A percentile compares a stretch with the other conserved stretches of the same genome.
phyloP scores from a whole-genome alignment of 2,329 filamentous ascomycete species.

The Fusarium neocosmosporiellum region DNA sequence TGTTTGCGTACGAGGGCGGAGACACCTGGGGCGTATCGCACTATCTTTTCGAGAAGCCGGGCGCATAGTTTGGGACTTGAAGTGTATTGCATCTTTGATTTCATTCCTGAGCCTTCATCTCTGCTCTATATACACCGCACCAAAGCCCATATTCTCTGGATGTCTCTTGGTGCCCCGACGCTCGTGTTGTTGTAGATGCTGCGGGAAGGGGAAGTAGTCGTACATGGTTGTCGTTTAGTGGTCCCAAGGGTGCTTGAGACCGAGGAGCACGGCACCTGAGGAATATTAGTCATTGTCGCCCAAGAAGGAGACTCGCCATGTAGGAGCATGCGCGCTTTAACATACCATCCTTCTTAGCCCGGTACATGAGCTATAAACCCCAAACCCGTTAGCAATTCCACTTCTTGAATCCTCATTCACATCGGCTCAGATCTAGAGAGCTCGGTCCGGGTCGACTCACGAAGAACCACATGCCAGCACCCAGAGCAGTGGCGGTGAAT shows the following conservation, averaged over 20 bases:
- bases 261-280: constrained; percentile 79
- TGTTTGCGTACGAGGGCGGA: constrained; percentile 73
- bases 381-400: constrained; percentile 19
- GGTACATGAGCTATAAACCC: constrained; percentile 82
- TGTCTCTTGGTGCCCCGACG: constrained; percentile 6
- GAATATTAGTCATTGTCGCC: constrained; percentile 19
- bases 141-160: constrained; percentile 1
- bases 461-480: constrained; percentile 99
- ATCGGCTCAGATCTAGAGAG: not conserved
- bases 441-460: constrained; percentile 64
- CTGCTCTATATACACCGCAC: constrained; percentile 39
- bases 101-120: constrained; percentile 28
- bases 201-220: constrained; percentile 22
- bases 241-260: constrained; percentile 97
- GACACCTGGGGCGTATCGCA: constrained; percentile 77
- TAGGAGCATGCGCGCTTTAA: not conserved
- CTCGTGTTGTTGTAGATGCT: constrained; percentile 17
- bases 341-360: constrained; percentile 92
- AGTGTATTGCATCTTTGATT: constrained; percentile 9
- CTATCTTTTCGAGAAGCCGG: constrained; percentile 72
- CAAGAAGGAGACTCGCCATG: not conserved
- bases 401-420: not conserved
- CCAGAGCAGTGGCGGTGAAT: constrained; percentile 85
- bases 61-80: not conserved
- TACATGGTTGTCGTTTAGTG: constrained; percentile 67